Base-by-base conservation (phyloP, 208 protist species). In the Wallacemonas sp. region DNA sequence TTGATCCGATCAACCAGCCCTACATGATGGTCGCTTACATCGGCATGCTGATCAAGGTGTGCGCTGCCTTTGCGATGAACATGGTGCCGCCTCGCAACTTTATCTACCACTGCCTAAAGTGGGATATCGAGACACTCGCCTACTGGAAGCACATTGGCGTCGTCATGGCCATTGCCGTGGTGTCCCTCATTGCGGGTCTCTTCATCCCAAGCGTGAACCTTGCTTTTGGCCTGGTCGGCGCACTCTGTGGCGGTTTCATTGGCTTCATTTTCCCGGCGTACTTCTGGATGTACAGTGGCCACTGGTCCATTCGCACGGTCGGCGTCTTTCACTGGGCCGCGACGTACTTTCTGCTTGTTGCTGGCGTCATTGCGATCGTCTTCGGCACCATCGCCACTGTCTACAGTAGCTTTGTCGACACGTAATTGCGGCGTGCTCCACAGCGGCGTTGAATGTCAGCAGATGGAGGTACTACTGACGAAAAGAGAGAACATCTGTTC, bases 201-300 rank as follows among this genome's bases (percentile, higher is more conserved):
- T 86, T 93, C 59, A 76, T 93, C 39, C 83, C 86, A 14, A 80
- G 75, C 61, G 77, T 95, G 45, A 88, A 82, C 61, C 42, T 90
- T 21, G 82, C 88, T 1, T 90, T 94, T 45, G 77, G 69, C 2
- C 66, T 90, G 2, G 66, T 83, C 21, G 84, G 79, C 1, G 54
- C 53, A 27, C 41, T 78, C 28, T 80, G 58, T 30, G 68, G 64
- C 21, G 70, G 70, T 1, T 77, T 82, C 24, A 64, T 88, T 27
- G 75, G 75, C 0, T 88, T 80, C 56, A 72, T 84, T 26, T 77
- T 82, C 47, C 77, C 81, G 4, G 68, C 71, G 38, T 24, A 72
- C 12, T 64, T 82, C 38, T 46, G 34, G 33, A 79, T 84, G 78
- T 77, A 80, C 66, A 41, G 24, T 42, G 78, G 65, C 6, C 54